Percentiles rank a stretch among this genome's conserved stretches.
Evolutionary conservation across 148 eudicot species (phyloP).

Genomic region (Cornus controversa): DNA sequence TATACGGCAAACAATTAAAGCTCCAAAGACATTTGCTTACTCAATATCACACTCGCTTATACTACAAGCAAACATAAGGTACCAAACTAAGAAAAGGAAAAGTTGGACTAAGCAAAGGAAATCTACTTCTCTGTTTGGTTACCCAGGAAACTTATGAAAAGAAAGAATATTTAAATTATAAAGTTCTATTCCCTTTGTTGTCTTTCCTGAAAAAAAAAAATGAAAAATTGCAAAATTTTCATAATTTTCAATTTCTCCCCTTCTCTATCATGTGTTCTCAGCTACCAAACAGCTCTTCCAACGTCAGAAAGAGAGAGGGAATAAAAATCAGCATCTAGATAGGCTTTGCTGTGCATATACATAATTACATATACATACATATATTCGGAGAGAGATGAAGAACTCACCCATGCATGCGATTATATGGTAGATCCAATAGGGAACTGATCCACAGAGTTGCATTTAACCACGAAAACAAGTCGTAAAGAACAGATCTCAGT

Average conservation of each 20-base stretch:
- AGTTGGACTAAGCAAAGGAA: not conserved
- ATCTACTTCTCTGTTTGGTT: not conserved
- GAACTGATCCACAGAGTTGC: constrained; percentile 6
- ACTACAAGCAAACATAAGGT: constrained; percentile 59
- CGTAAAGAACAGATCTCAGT: constrained; percentile 2
- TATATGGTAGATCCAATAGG: constrained; percentile 15
- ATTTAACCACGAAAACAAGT: constrained; percentile 2
- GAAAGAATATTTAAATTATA: too few species aligned
- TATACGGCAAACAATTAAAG: not conserved
- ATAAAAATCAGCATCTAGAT: too few species aligned
- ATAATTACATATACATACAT: not conserved
- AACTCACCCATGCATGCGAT: constrained; percentile 27
- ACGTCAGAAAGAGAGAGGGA: too few species aligned
- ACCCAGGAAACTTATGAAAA: not conserved
- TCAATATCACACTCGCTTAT: constrained; percentile 41
- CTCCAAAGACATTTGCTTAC: constrained; percentile 19
- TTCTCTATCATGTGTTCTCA: not conserved
- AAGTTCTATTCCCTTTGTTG: not conserved
- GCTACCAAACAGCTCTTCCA: constrained; percentile 4
- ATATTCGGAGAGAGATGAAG: not conserved
- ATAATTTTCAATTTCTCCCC: not conserved
- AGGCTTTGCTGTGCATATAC: too few species aligned
- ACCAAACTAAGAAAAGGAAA: constrained; percentile 50
- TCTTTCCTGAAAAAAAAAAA: not conserved
- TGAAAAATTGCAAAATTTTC: not conserved